These are phyloP conservation scores for Fomes fomentarius DNA, from an alignment of 1,284 basidiomycete species.

Conservation along the genomic window DNA sequence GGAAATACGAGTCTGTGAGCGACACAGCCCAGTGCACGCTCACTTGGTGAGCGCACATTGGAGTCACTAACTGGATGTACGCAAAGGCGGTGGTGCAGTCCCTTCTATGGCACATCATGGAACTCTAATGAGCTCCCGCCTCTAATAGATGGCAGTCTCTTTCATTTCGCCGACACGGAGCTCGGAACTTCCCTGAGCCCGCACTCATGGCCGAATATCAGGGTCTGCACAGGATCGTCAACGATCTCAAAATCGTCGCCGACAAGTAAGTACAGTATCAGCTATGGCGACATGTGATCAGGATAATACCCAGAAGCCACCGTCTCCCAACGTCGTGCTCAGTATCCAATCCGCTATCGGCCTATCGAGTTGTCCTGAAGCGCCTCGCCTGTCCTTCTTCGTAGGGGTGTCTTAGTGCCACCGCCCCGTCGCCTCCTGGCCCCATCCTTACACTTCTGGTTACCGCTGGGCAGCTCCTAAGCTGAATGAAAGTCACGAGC, in stretches of 20 bases:
- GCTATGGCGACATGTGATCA: slow-evolving; percentile 31
- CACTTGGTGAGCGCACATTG: no score
- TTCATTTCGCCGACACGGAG: slow-evolving; percentile 25
- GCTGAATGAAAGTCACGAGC: slow-evolving; percentile 23
- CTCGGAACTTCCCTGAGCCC: no score
- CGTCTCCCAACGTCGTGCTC: background rate
- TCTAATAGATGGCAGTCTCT: slow-evolving; percentile 32
- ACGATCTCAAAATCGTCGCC: slow-evolving; percentile 23
- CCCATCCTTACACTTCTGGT: slow-evolving; percentile 22
- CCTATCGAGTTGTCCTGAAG: slow-evolving; percentile 32
- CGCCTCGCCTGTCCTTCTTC: slow-evolving; percentile 28
- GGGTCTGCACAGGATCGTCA: slow-evolving; percentile 25
- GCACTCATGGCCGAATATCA: slow-evolving; percentile 22
- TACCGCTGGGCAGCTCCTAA: slow-evolving; percentile 19
- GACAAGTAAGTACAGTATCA: slow-evolving; percentile 19
- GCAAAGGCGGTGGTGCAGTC: slow-evolving; percentile 19
- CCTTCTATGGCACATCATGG: no score
- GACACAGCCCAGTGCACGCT: background rate
- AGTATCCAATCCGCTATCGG: slow-evolving; percentile 33
- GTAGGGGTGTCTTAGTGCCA: slow-evolving; percentile 29
- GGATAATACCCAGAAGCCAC: no score
- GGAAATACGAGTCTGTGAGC: slow-evolving; percentile 1
- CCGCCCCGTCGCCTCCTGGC: slow-evolving; percentile 26
- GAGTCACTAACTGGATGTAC: no score
- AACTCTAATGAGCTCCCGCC: no score